These are phyloP conservation scores for Pseudogymnoascus destructans DNA, from an alignment of 2,329 filamentous ascomycete genomes.

Conservation along the genomic window DNA sequence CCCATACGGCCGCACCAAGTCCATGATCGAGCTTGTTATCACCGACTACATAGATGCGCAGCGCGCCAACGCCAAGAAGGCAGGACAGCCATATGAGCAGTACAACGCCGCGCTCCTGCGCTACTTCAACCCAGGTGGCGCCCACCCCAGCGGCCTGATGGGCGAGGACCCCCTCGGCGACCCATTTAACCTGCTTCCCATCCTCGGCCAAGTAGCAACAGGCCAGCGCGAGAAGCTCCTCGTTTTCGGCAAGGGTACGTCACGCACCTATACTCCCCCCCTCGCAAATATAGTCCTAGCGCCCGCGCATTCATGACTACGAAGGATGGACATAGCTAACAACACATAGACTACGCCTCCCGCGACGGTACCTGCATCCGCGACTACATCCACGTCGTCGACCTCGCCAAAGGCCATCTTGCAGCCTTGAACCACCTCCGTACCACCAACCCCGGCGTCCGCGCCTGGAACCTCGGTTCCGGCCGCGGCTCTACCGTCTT, in stretches of 20 bases:
- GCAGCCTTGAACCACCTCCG: slow-evolving; percentile 84
- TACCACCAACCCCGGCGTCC: slow-evolving; percentile 71
- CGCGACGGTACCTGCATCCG: slow-evolving; percentile 88
- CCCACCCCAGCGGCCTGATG: slow-evolving; percentile 93
- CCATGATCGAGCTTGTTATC: slow-evolving; percentile 81
- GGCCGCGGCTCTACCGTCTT: slow-evolving; percentile 91
- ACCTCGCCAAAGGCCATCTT: slow-evolving; percentile 75
- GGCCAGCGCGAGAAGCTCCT: slow-evolving; percentile 88
- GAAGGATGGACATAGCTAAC: slow-evolving; percentile 12
- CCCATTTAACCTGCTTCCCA: slow-evolving; percentile 87
- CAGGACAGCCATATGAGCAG: slow-evolving; percentile 59
- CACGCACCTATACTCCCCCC: no score
- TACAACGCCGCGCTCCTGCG: slow-evolving; percentile 90
- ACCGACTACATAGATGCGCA: slow-evolving; percentile 81
- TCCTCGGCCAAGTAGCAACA: slow-evolving; percentile 90
- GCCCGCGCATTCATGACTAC: no score
- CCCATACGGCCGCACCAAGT: slow-evolving; percentile 94
- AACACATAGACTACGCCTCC: slow-evolving; percentile 66
- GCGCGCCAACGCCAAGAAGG: slow-evolving; percentile 70
- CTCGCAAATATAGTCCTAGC: no score
- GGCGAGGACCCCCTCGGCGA: slow-evolving; percentile 94
- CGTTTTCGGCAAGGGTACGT: slow-evolving; percentile 82
- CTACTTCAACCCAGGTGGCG: slow-evolving; percentile 96
- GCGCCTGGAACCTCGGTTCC: slow-evolving; percentile 93
- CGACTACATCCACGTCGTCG: slow-evolving; percentile 95